Conservation (phyloP, 1,284 basidiomycete genomes). For the Peniophora sp. region DNA sequence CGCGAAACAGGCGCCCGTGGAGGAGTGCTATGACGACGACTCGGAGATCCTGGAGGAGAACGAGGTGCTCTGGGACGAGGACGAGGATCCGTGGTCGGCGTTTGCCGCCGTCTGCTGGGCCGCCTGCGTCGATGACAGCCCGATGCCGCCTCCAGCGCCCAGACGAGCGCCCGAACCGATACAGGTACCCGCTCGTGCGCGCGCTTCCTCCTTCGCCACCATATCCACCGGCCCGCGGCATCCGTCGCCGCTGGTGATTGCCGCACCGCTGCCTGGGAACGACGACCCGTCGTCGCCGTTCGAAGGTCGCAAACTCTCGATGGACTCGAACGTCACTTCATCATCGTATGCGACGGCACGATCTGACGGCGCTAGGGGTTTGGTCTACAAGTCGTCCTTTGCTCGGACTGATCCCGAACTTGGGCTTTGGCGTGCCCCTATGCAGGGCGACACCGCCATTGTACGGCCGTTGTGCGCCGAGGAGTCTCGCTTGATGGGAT, state of each 20-base stretch:
- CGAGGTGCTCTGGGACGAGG: background rate
- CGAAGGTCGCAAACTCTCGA: no score
- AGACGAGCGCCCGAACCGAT: background rate
- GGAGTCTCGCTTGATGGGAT: no score
- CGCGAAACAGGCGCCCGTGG: background rate
- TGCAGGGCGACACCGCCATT: no score
- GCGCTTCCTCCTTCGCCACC: no score
- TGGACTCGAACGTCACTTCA: no score
- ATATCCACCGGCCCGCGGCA: no score
- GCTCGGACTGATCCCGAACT: background rate
- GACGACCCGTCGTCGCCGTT: no score
- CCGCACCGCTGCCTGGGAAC: no score
- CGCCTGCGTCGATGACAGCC: background rate
- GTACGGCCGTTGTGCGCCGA: no score
- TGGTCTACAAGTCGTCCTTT: background rate
- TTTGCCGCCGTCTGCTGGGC: background rate
- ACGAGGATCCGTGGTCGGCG: background rate
- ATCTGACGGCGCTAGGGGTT: no score
- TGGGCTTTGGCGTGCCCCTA: background rate
- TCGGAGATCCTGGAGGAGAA: background rate
- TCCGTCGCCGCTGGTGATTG: no score
- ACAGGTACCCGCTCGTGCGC: background rate
- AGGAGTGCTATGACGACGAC: background rate
- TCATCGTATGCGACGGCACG: no score
- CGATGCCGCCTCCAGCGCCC: background rate